Conservation (phyloP, 768 basidiomycete genomes). For the Tylopilus subfusipes region DNA sequence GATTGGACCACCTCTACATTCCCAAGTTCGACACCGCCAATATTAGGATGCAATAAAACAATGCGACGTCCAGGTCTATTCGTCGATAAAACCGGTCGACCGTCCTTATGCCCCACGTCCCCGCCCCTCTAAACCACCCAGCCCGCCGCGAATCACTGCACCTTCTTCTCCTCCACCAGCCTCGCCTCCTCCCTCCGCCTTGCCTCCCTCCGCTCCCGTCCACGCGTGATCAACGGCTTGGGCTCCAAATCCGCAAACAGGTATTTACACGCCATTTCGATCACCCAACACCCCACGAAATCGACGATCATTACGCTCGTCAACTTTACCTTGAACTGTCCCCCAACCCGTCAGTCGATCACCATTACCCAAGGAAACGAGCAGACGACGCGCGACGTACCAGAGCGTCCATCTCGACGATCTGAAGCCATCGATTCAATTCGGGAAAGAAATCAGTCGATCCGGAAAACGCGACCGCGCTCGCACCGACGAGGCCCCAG, state of each 20-base stretch:
- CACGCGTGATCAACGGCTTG: constrained; percentile 77
- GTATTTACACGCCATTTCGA: constrained; percentile 80
- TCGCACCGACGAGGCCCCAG: constrained; percentile 88
- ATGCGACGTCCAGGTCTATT: neutral
- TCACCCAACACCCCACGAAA: constrained; percentile 81
- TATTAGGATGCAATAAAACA: no score
- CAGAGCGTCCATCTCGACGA: constrained; percentile 78
- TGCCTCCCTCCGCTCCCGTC: constrained; percentile 73
- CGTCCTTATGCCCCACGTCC: no score
- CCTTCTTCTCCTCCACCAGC: constrained; percentile 36
- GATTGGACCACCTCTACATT: no score
- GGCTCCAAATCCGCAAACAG: constrained; percentile 89
- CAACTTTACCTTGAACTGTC: constrained; percentile 81
- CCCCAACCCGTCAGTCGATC: no score
- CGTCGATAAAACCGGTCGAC: no score
- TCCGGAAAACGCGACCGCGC: constrained; percentile 88
- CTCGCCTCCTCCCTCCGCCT: constrained; percentile 45
- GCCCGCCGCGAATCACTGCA: constrained; percentile 19
- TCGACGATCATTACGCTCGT: constrained; percentile 83
- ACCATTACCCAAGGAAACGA: no score
- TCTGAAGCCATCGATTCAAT: constrained; percentile 93
- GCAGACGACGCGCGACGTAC: constrained; percentile 48
- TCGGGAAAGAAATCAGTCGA: constrained; percentile 95
- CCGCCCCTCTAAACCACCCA: no score
- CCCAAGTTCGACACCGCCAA: no score